Evolutionary conservation across 179 eudicot species (phyloP).

Genomic region (Beta lomatogona): DNA sequence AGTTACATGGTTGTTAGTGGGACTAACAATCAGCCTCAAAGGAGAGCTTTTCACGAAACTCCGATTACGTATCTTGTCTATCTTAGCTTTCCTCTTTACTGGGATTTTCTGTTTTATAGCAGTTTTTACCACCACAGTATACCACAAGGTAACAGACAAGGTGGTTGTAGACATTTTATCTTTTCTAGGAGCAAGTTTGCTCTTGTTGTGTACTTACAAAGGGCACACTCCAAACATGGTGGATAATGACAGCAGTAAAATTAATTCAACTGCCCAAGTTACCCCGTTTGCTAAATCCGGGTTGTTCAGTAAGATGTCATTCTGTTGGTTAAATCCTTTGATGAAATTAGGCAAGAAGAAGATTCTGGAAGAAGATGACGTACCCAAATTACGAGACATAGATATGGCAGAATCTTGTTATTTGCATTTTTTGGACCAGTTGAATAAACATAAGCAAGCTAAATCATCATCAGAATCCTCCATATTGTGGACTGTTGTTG

Average conservation of each 20-base stretch:
- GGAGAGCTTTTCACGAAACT: constrained; percentile 37
- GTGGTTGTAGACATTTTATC: constrained; percentile 22
- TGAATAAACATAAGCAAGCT: constrained; percentile 14
- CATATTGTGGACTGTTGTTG: constrained; percentile 26
- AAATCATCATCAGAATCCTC: constrained; percentile 15
- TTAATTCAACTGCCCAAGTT: constrained; percentile 11
- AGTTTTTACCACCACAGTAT: constrained; percentile 30
- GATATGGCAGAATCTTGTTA: constrained; percentile 37
- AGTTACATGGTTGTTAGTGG: constrained; percentile 45
- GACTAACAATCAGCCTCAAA: constrained; percentile 42
- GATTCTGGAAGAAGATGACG: constrained; percentile 31
- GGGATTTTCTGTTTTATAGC: constrained; percentile 46
- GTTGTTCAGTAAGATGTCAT: constrained; percentile 32
- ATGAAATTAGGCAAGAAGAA: constrained; percentile 41
- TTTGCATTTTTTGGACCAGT: constrained; percentile 17
- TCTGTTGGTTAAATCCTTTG: constrained; percentile 43
- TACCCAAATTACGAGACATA: constrained; percentile 32
- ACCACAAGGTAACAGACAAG: constrained; percentile 20
- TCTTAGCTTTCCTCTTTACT: constrained; percentile 46
- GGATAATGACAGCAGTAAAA: neutral
- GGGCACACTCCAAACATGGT: constrained; percentile 18
- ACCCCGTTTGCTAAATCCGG: constrained; percentile 33
- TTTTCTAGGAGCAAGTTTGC: constrained; percentile 37
- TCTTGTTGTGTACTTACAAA: constrained; percentile 39
- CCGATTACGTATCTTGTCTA: constrained; percentile 41